These are phyloP conservation scores for Eucalyptus sideroxylon DNA, from an alignment of 345 rosid genomes.

Conservation along the genomic window DNA sequence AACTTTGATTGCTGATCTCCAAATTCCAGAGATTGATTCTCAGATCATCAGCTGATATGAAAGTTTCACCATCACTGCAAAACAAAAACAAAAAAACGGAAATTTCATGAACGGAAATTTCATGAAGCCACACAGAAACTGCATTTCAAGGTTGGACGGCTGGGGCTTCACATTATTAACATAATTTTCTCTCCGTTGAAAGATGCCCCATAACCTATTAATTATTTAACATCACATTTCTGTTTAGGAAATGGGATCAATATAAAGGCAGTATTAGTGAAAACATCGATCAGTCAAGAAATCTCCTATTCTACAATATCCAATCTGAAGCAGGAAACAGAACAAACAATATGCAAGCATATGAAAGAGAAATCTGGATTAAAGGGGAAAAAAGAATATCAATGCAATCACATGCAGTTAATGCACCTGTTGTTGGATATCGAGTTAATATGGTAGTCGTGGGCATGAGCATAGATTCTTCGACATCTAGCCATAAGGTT, in stretches of 20 bases:
- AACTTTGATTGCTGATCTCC: constrained; percentile 59
- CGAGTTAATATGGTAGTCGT: constrained; percentile 30
- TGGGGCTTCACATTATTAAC: background rate
- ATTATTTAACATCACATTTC: background rate
- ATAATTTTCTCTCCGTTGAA: background rate
- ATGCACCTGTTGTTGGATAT: constrained; percentile 85
- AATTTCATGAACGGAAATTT: too few species aligned
- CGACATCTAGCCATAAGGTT: constrained; percentile 87
- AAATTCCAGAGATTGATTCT: constrained; percentile 57
- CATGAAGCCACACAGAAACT: background rate
- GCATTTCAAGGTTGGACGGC: background rate
- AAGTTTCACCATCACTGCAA: constrained; percentile 52
- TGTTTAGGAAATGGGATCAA: background rate
- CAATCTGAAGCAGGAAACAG: background rate
- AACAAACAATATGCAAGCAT: background rate
- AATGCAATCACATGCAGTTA: background rate
- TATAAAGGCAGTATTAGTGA: background rate
- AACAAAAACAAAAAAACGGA: background rate
- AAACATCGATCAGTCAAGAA: background rate
- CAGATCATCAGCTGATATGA: constrained; percentile 59
- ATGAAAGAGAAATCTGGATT: background rate
- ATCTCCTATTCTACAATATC: background rate
- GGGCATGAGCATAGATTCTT: constrained; percentile 90
- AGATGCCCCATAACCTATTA: background rate
- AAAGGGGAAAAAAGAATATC: background rate